Conservation (phyloP, 2,329 filamentous ascomycete genomes). For the Pseudogymnoascus sp. region DNA sequence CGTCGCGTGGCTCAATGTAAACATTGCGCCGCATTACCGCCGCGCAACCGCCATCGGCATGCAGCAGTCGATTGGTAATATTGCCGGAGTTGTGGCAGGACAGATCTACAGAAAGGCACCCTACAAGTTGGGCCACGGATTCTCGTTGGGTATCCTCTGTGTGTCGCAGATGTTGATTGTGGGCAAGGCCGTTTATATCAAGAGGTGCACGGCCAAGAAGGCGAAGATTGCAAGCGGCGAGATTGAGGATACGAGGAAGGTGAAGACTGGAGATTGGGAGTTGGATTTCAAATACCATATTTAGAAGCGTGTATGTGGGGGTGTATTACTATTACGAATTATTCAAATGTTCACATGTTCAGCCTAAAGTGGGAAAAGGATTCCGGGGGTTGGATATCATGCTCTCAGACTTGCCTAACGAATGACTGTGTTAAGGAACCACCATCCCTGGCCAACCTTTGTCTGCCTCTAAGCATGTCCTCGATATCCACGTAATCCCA, state of each 20-base stretch:
- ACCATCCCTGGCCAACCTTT: no score
- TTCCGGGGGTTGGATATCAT: no score
- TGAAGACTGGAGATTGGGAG: conserved; percentile 39
- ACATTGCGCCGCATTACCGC: conserved; percentile 33
- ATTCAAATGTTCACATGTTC: not conserved
- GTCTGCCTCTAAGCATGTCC: no score
- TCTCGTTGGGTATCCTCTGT: conserved; percentile 16
- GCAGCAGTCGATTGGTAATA: conserved; percentile 28
- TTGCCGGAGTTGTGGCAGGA: conserved; percentile 29
- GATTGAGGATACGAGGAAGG: conserved; percentile 36
- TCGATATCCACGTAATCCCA: no score
- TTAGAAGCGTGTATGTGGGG: not conserved
- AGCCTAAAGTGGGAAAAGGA: no score
- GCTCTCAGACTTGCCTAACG: no score
- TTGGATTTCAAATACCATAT: conserved; percentile 41
- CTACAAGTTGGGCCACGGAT: conserved; percentile 19
- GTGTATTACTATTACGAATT: not conserved
- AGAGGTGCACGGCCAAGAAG: conserved; percentile 34
- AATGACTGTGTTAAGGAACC: no score
- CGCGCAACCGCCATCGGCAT: conserved; percentile 40
- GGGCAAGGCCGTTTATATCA: conserved; percentile 36
- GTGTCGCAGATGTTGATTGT: conserved; percentile 29
- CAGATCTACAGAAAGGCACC: conserved; percentile 20
- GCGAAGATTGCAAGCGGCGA: conserved; percentile 34
- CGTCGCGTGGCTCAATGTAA: conserved; percentile 18